These are phyloP conservation scores for Waitea zeae DNA, from an alignment of 1,284 basidiomycete species.

Conservation along the genomic window DNA sequence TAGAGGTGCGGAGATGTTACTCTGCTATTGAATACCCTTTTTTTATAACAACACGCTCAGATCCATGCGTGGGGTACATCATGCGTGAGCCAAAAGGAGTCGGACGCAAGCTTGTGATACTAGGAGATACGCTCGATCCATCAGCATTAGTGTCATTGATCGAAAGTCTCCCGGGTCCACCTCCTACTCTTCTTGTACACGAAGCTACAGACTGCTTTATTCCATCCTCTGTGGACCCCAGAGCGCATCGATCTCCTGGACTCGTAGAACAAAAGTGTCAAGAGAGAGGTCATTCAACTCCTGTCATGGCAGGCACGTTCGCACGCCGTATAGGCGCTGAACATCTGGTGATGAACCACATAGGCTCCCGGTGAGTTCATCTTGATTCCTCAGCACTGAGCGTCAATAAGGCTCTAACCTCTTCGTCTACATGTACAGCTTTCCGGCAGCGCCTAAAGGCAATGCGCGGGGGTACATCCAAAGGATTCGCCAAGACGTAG, in stretches of 20 bases:
- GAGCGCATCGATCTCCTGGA: constrained; percentile 15
- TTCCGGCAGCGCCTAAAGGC: constrained; percentile 14
- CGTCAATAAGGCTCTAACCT: too few species aligned
- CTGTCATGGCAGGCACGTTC: constrained; percentile 69
- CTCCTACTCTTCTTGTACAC: constrained; percentile 42
- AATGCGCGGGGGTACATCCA: constrained; percentile 10
- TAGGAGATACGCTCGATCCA: constrained; percentile 55
- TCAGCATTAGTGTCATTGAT: constrained; percentile 38
- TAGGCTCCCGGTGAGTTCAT: constrained; percentile 46
- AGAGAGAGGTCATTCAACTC: constrained; percentile 68
- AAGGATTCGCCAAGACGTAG: constrained; percentile 20
- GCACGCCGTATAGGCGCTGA: constrained; percentile 49
- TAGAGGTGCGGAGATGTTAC: too few species aligned
- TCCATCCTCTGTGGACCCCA: constrained; percentile 31
- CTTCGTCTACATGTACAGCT: constrained; percentile 16
- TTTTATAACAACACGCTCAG: too few species aligned
- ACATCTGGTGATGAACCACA: constrained; percentile 68
- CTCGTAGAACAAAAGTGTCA: constrained; percentile 39
- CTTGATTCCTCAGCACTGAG: too few species aligned
- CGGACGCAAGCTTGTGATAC: constrained; percentile 26
- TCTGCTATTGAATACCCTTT: too few species aligned
- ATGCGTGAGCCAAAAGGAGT: constrained; percentile 37
- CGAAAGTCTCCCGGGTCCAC: constrained; percentile 20
- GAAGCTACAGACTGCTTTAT: constrained; percentile 79
- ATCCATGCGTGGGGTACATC: constrained; percentile 72